Evolutionary conservation across 208 protist genomes (phyloP), one percentile per base, ranked within the genome.

Genomic region (Porcisia hertigi): DNA sequence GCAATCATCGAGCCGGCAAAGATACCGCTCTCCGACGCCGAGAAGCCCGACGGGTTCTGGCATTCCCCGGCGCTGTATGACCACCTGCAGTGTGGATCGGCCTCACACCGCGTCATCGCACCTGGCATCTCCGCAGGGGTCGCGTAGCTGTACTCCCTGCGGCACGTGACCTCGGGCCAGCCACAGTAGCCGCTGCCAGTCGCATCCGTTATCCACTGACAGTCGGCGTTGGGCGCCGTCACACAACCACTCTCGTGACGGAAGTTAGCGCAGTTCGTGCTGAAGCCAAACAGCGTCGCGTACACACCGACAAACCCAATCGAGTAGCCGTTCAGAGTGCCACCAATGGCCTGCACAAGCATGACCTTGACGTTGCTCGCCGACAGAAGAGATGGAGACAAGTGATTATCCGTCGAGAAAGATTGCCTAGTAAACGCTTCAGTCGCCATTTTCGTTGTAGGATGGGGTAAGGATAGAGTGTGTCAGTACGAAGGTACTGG

Each of bases 1-100:
- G 92, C 60, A 82, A 95, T 96, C 91, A 97, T 94, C 65, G 91
- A 70, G 23, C 85, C 87, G 73, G 90, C 87, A 69, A 97, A 96
- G 75, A 93, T 92, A 77, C 92, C 92, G 71, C 73, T 92, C 23
- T 94, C 77, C 43, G 81, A 65, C 18, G 90, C 79, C 39, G 58
- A 85, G 85, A 85, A 93, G 53, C 89, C 92, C 25, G 47, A 73
- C 9, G 76, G 74, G 78, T 94, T 88, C 69, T 85, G 74, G 79
- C 90, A 94, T 67, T 84, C 77, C 5, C 47, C 30, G n/a, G 69
- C 59, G 43, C 60, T 66, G 84, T 92, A 93, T 30, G 69, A 84
- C 90, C 88, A 94, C 49, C 43, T 73, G 82, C 88, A 96, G 36
- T 75, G 30, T 9, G 41, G 54, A 76, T 92, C 87, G 3, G 8